phyloP scores from a whole-genome alignment of 768 basidiomycete genomes.

The Boletus vinaceobasis region DNA sequence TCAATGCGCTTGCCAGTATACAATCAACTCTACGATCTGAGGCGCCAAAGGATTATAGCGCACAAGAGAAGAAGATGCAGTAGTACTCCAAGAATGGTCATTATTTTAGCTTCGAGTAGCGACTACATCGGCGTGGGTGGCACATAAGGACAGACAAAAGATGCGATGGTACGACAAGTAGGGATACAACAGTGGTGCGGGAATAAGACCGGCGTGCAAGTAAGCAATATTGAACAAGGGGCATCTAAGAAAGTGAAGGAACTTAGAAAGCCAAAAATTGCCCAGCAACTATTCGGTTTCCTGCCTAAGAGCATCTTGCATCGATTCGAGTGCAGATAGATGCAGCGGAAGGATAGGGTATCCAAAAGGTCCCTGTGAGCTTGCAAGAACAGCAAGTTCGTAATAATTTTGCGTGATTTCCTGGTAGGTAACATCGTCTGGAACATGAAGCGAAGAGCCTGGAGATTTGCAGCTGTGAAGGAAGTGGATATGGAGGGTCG shows the following conservation, averaged over 20 bases:
- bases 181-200: slow-evolving; percentile 28
- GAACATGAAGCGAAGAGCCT: slow-evolving; percentile 35
- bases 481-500: slow-evolving; percentile 60
- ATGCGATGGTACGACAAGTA: slow-evolving; percentile 26
- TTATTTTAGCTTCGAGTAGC: slow-evolving; percentile 15
- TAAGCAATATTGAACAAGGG: slow-evolving; percentile 6
- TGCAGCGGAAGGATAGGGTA: slow-evolving; percentile 67
- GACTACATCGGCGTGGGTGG: slow-evolving; percentile 16
- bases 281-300: slow-evolving; percentile 18
- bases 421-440: slow-evolving; percentile 34
- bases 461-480: slow-evolving; percentile 47
- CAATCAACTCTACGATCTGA: slow-evolving; percentile 66
- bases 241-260: slow-evolving; percentile 13
- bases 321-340: slow-evolving; percentile 65
- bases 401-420: slow-evolving; percentile 70
- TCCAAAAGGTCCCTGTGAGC: slow-evolving; percentile 39
- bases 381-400: slow-evolving; percentile 63
- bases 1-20: slow-evolving; percentile 68
- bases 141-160: slow-evolving; percentile 21
- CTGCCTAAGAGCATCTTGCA: slow-evolving; percentile 42
- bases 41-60: slow-evolving; percentile 61
- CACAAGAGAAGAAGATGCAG: slow-evolving; percentile 75
- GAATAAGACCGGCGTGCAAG: slow-evolving; percentile 9
- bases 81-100: slow-evolving; percentile 33
- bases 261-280: background rate